Conservation (phyloP, 768 basidiomycete species). For the Jaapia argillacea region DNA sequence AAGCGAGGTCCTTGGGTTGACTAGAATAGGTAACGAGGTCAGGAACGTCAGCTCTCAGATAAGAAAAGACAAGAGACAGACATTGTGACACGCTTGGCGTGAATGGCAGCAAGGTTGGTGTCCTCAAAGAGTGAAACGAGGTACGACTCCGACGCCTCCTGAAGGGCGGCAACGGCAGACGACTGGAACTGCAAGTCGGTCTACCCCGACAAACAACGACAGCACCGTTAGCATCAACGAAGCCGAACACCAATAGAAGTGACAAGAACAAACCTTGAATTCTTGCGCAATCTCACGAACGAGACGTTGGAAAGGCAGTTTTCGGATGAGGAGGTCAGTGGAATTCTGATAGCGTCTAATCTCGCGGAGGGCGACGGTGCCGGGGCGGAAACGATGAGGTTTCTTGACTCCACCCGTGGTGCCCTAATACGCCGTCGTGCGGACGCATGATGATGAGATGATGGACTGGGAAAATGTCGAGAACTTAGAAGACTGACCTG, state of each 20-base stretch:
- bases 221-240: no score
- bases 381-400: slow-evolving; percentile 83
- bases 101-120: slow-evolving; percentile 79
- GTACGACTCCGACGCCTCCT: slow-evolving; percentile 86
- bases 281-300: slow-evolving; percentile 95
- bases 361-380: slow-evolving; percentile 92
- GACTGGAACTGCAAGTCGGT: slow-evolving; percentile 92
- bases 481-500: slow-evolving; percentile 39
- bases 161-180: slow-evolving; percentile 84
- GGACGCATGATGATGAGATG: slow-evolving; percentile 17
- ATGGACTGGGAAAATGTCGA: slow-evolving; percentile 35
- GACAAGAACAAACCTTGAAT: slow-evolving; percentile 48
- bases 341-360: slow-evolving; percentile 90
- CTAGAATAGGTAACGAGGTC: no score
- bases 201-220: no score
- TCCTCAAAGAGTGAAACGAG: slow-evolving; percentile 77
- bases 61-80: no score
- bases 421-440: slow-evolving; percentile 43
- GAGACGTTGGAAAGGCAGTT: slow-evolving; percentile 90
- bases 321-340: slow-evolving; percentile 86
- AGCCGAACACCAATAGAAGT: not conserved
- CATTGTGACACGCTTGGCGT: slow-evolving; percentile 87
- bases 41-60: no score
- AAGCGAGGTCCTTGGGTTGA: slow-evolving; percentile 35
- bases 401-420: slow-evolving; percentile 93